Evolutionary conservation across 2,329 filamentous ascomycete species (phyloP).

Genomic region (Claviceps paspali): DNA sequence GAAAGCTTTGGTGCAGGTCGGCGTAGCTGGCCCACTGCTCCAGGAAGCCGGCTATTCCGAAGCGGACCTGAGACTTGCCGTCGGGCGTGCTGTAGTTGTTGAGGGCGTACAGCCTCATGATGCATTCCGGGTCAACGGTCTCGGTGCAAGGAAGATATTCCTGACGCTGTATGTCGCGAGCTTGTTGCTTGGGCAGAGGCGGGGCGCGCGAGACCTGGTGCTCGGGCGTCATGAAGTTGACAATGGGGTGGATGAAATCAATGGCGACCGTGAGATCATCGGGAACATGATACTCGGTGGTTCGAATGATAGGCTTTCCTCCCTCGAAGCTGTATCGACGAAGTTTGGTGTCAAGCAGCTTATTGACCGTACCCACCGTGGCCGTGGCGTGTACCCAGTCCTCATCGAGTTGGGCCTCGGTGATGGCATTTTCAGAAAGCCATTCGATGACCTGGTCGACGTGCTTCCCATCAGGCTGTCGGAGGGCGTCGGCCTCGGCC

Average conservation of each 20-base stretch:
- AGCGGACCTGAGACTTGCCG: conserved; percentile 19
- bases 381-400: conserved; percentile 28
- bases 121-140: conserved; percentile 27
- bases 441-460: conserved; percentile 24
- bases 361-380: conserved; percentile 23
- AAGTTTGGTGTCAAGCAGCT: conserved; percentile 26
- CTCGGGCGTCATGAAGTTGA: conserved; percentile 32
- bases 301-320: conserved; percentile 24
- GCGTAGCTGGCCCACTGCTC: conserved; percentile 29
- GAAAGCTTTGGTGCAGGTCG: conserved; percentile 26
- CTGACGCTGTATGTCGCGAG: no score
- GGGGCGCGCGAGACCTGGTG: conserved; percentile 11
- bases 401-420: conserved; percentile 16
- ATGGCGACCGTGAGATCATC: conserved; percentile 21
- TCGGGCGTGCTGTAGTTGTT: conserved; percentile 21
- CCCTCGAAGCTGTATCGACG: conserved; percentile 25
- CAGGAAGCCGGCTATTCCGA: conserved; percentile 35
- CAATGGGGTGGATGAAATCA: conserved; percentile 31
- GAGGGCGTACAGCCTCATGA: conserved; percentile 31
- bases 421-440: conserved; percentile 24
- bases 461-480: conserved; percentile 18
- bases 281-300: conserved; percentile 29
- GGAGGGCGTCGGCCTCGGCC: conserved; percentile 21
- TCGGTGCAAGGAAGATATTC: no score
- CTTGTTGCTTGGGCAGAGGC: background rate